Evolutionary conservation across 371 early-diverging fungal genomes (phyloP).

Genomic region (Zychaea mexicana): DNA sequence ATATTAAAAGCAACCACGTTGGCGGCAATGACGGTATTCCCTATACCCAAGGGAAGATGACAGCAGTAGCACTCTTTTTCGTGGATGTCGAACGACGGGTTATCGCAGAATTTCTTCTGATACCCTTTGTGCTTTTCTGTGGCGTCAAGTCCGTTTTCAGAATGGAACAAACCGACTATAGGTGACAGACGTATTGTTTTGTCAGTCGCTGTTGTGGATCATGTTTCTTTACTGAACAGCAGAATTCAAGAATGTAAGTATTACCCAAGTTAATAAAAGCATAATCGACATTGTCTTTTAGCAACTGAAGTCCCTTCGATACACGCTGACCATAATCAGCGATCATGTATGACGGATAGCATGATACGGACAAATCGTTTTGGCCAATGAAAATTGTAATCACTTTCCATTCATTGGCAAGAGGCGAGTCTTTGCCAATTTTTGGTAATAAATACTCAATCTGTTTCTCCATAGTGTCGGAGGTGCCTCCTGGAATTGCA

Average conservation of each 20-base stretch:
- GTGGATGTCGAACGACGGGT: slow-evolving; percentile 17
- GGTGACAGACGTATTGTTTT: too few relatives aligned
- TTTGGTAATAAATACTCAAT: slow-evolving; percentile 30
- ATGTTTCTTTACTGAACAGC: too few relatives aligned
- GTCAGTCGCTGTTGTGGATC: too few relatives aligned
- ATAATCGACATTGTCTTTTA: slow-evolving; percentile 18
- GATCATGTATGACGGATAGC: slow-evolving; percentile 17
- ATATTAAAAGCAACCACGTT: slow-evolving; percentile 8
- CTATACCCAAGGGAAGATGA: not conserved
- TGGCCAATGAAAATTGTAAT: slow-evolving; percentile 35
- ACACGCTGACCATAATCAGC: slow-evolving; percentile 1
- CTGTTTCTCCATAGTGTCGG: slow-evolving; percentile 25
- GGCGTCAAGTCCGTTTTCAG: slow-evolving; percentile 12
- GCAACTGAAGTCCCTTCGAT: slow-evolving; percentile 13
- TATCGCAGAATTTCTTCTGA: slow-evolving; percentile 24
- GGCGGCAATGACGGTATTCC: not conserved
- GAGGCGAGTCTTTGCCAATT: slow-evolving; percentile 21
- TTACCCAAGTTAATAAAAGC: slow-evolving; percentile 24
- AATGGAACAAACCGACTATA: slow-evolving; percentile 23
- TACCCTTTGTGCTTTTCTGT: slow-evolving; percentile 24
- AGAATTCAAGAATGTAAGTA: too few relatives aligned
- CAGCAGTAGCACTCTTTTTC: slow-evolving; percentile 37
- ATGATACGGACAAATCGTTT: slow-evolving; percentile 33
- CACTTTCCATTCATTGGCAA: slow-evolving; percentile 33
- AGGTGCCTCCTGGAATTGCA: slow-evolving; percentile 33